Conservation (phyloP, 2,329 filamentous ascomycete genomes). For the Xylariaceae sp. region DNA sequence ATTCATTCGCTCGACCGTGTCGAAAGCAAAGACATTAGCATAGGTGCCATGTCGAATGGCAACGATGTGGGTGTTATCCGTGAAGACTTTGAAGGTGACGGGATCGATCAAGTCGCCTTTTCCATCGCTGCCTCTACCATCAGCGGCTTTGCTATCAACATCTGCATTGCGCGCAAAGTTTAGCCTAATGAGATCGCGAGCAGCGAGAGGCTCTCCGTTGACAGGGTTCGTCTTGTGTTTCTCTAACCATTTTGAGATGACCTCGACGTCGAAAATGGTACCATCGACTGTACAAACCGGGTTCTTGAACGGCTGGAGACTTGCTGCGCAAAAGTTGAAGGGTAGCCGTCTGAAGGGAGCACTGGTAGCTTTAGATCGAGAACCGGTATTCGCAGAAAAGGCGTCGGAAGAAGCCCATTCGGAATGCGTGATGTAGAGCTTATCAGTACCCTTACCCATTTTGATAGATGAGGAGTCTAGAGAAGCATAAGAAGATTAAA, state of each 20-base stretch:
- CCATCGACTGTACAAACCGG: constrained; percentile 87
- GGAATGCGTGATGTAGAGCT: constrained; percentile 81
- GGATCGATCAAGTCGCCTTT: constrained; percentile 87
- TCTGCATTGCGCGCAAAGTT: constrained; percentile 90
- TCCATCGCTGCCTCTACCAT: constrained; percentile 45
- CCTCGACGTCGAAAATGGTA: constrained; percentile 90
- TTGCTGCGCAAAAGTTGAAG: constrained; percentile 97
- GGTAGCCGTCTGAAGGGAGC: constrained; percentile 81
- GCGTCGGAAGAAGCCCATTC: constrained; percentile 94
- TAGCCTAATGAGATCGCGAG: constrained; percentile 81
- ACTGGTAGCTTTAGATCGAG: constrained; percentile 51
- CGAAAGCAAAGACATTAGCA: constrained; percentile 94
- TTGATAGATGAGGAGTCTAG: background rate
- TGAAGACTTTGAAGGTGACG: constrained; percentile 95
- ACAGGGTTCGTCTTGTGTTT: constrained; percentile 92
- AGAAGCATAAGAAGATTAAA: background rate
- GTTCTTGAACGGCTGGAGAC: constrained; percentile 89
- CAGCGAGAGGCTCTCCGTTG: constrained; percentile 71
- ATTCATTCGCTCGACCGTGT: constrained; percentile 92
- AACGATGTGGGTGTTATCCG: constrained; percentile 95
- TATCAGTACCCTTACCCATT: constrained; percentile 54
- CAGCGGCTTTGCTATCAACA: constrained; percentile 44
- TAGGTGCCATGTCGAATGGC: constrained; percentile 74
- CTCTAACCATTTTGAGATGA: constrained; percentile 90
- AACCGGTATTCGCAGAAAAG: constrained; percentile 74